Evolutionary conservation across 805 yeast genomes (phyloP), one percentile per base, ranked within the genome.

Genomic region (Huiozyma sinensis): DNA sequence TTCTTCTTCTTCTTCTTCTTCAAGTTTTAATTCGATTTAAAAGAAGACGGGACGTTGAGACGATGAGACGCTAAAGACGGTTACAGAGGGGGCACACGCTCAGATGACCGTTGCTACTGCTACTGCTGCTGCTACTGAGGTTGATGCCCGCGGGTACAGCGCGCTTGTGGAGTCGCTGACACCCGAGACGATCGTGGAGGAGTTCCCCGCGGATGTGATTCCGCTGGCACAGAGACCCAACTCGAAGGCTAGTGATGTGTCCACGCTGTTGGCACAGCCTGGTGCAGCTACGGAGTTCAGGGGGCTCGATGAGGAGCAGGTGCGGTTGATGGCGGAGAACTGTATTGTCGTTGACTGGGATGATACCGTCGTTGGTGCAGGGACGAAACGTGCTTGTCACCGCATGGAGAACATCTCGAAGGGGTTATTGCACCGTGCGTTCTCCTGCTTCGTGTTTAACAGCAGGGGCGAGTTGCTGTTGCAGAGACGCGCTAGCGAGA

Each of bases 401-500:
- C 66, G 92, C 44, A 85, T 88, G 95, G 73, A 74, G 38, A 89
- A 89, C 64, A 92, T 92, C 56, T 72, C 88, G 42, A 67, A 70
- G 49, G 98, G 98, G 4, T 71, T 92, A 40, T 71, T 92, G 47
- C 99, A 92, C 67, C 77, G 99, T 53, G 97, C 97, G 0, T 92
- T 92, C 61, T 85, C 95, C 28, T 96, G 89, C n/a, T 92, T 92
- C 56, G 67, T 90, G 44, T 92, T 92, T 70, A 82, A 88, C 63
- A 76, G 75, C 24, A 76, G 84, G 38, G 79, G 79, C 47, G 73
- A 83, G 64, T 72, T 92, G 49, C 71, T 92, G 46, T 71, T 92
- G 53, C 99, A 92, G 68, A 97, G 90, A 68, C 79, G 99, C 55
- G 97, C 99, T 0, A 79, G 80, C 41, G 97, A 92, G 62, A 92